A percentile compares a stretch with the other conserved stretches of the same genome.
These are phyloP conservation scores for Heracleum sosnowskyi DNA, from an alignment of 129 eudicot species.

Conservation along the genomic window DNA sequence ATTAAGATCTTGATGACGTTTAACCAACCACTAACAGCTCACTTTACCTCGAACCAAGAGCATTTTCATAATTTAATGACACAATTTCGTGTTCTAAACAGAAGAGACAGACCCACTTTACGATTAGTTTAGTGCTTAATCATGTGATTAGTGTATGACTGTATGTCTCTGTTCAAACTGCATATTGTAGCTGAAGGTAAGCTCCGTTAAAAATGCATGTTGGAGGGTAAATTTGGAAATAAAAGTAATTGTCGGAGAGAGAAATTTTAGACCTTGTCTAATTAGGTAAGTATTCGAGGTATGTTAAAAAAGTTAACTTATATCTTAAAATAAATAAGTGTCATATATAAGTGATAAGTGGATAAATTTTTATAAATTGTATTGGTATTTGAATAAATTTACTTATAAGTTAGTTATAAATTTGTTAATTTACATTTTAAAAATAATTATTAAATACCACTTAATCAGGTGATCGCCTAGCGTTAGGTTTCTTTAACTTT, in stretches of 20 bases:
- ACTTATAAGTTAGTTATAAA: too few species aligned
- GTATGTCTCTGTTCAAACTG: neutral
- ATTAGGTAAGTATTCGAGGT: too few species aligned
- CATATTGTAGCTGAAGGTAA: neutral
- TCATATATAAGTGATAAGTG: too few species aligned
- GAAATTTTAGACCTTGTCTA: constrained; percentile 8
- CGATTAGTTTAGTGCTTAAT: neutral
- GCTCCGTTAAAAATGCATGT: neutral
- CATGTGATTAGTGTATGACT: neutral
- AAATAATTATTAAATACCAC: too few species aligned
- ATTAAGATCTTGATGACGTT: constrained; percentile 1
- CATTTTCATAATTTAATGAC: neutral
- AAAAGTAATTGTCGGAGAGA: neutral
- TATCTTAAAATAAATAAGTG: too few species aligned
- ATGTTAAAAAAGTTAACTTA: too few species aligned
- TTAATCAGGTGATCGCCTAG: too few species aligned
- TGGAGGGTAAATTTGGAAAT: neutral
- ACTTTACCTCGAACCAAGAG: neutral
- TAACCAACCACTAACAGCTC: constrained; percentile 3
- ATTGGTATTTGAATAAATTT: too few species aligned
- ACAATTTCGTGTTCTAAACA: constrained; percentile 18
- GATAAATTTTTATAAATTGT: too few species aligned
- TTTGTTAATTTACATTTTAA: too few species aligned
- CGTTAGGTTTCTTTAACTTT: too few species aligned
- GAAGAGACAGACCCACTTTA: constrained; percentile 21